phyloP scores from a whole-genome alignment of 2,329 filamentous ascomycete genomes.

The Ophiocordyceps unilateralis region DNA sequence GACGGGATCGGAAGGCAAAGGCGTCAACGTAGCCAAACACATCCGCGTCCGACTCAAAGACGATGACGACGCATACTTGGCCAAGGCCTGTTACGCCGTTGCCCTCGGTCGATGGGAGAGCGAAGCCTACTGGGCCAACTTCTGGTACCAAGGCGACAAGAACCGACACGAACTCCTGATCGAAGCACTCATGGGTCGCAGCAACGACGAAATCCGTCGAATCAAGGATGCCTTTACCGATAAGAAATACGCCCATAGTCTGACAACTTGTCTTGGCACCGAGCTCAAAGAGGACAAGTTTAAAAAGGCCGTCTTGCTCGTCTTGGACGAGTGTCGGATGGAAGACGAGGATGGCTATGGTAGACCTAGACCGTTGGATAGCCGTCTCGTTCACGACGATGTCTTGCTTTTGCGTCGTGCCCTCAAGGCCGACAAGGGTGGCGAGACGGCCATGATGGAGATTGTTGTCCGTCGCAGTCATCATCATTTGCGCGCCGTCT shows the following conservation, averaged over 20 bases:
- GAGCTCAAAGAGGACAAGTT: conserved; percentile 96
- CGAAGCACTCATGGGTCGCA: conserved; percentile 78
- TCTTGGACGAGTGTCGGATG: conserved; percentile 68
- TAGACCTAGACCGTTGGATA: conserved; percentile 36
- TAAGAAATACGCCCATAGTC: conserved; percentile 73
- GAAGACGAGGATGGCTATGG: conserved; percentile 59
- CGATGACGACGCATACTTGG: conserved; percentile 55
- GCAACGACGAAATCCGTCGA: conserved; percentile 67
- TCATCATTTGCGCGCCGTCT: conserved; percentile 61
- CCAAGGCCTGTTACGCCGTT: conserved; percentile 81
- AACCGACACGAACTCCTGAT: conserved; percentile 79
- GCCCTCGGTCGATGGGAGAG: conserved; percentile 82
- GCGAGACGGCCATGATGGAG: conserved; percentile 73
- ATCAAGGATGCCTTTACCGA: conserved; percentile 86
- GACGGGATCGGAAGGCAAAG: conserved; percentile 52
- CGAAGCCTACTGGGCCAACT: conserved; percentile 96
- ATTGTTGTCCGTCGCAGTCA: conserved; percentile 73
- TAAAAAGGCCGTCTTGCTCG: conserved; percentile 69
- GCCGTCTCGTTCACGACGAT: conserved; percentile 48
- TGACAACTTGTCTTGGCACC: conserved; percentile 73
- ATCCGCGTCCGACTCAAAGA: conserved; percentile 63
- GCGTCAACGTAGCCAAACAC: conserved; percentile 74
- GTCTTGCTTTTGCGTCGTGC: conserved; percentile 51
- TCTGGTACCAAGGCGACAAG: conserved; percentile 84
- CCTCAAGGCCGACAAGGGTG: conserved; percentile 59